Evolutionary conservation across 257 asterid genomes (phyloP).

Genomic region (Voacanga thouarsii): DNA sequence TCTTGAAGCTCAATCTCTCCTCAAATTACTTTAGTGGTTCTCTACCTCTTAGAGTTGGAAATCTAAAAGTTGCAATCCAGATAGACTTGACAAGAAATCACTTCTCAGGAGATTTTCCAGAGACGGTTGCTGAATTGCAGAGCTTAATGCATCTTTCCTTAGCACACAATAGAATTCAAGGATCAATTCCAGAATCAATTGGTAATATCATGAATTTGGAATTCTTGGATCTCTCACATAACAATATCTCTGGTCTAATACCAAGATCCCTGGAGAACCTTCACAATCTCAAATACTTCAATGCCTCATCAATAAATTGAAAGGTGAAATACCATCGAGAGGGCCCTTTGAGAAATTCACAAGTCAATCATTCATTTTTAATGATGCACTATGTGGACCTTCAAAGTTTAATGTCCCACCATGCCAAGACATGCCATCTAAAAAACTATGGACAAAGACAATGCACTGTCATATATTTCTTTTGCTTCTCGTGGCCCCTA

Average conservation of each 20-base stretch:
- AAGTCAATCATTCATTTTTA: background rate
- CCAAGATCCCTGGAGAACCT: background rate
- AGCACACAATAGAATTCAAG: background rate
- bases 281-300: slow-evolving; percentile 1
- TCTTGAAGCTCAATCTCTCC: background rate
- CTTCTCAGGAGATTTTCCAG: background rate
- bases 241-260: background rate
- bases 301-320: slow-evolving; percentile 28
- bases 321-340: slow-evolving; percentile 23
- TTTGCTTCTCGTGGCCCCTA: too few relatives aligned
- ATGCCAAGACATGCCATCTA: slow-evolving; percentile 10
- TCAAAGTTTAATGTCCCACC: slow-evolving; percentile 24
- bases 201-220: background rate
- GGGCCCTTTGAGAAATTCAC: slow-evolving; percentile 31
- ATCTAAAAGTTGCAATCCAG: background rate
- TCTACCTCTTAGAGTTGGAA: background rate
- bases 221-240: background rate
- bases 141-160: background rate
- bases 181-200: background rate
- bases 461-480: background rate
- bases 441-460: background rate
- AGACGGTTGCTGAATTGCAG: background rate
- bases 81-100: background rate
- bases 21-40: background rate
- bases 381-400: slow-evolving; percentile 29